Conservation (phyloP, 164 flowering plant genomes). For the Tinospora cordifolia region DNA sequence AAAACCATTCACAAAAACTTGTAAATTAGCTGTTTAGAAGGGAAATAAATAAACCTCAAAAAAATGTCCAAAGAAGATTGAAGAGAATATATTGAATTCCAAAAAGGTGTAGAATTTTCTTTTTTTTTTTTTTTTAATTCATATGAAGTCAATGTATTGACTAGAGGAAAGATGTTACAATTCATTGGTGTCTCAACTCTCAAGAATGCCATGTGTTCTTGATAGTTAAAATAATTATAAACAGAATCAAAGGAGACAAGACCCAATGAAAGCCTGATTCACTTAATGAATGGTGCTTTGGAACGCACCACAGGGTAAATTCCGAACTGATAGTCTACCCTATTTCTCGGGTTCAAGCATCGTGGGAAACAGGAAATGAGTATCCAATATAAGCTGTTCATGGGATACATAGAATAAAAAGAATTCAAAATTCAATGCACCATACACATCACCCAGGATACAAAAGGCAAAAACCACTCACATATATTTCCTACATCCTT, state of each 20-base stretch:
- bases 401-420: not conserved
- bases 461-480: conserved; percentile 27
- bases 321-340: not conserved
- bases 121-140: too few relatives aligned
- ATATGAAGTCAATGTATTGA: too few relatives aligned
- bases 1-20: not conserved
- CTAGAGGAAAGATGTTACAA: too few relatives aligned
- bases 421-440: not conserved
- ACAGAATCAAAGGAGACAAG: not conserved
- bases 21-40: not conserved
- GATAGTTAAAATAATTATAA: too few relatives aligned
- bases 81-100: too few relatives aligned
- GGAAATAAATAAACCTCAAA: not conserved
- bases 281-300: not conserved
- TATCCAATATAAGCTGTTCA: not conserved
- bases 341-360: not conserved
- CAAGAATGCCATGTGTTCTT: too few relatives aligned
- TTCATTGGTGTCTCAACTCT: too few relatives aligned
- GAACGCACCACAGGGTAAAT: not conserved
- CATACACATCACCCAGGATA: not conserved
- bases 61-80: not conserved
- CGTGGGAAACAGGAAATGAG: not conserved
- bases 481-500: conserved; percentile 69
- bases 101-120: too few relatives aligned
- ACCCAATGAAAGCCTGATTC: not conserved